Percentiles rank a stretch among this genome's conserved stretches.
phyloP scores from a whole-genome alignment of 1,284 basidiomycete genomes.

The Quambalaria eucalypti region DNA sequence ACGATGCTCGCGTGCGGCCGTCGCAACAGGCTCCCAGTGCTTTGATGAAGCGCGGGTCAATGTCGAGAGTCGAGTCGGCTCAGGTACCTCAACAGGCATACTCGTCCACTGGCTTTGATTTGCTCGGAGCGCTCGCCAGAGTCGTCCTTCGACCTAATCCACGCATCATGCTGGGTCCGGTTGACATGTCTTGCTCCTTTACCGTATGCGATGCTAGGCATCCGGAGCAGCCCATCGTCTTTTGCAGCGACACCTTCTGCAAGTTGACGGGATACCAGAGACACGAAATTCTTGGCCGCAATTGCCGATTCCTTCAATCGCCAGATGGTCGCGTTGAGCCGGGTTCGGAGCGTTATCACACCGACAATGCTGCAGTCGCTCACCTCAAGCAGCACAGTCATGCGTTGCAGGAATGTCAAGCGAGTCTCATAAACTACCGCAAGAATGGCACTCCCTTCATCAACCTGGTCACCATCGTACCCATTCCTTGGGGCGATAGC shows the following conservation, averaged over 20 bases:
- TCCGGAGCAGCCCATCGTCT: conserved; percentile 75
- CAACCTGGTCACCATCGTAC: conserved; percentile 48
- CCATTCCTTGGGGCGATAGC: conserved; percentile 23
- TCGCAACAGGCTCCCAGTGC: background rate
- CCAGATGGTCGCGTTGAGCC: conserved; percentile 61
- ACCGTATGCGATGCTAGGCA: conserved; percentile 72
- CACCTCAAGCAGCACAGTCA: conserved; percentile 36
- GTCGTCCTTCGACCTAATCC: conserved; percentile 68
- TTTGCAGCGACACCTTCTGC: conserved; percentile 71
- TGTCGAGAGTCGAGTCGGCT: conserved; percentile 15
- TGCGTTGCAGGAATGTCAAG: conserved; percentile 57
- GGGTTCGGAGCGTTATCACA: conserved; percentile 62
- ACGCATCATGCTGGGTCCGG: conserved; percentile 70
- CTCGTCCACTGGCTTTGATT: conserved; percentile 79
- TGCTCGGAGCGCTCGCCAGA: conserved; percentile 69
- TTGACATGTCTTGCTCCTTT: conserved; percentile 83
- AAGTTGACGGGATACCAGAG: conserved; percentile 68
- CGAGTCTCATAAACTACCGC: conserved; percentile 74
- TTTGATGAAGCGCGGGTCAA: background rate
- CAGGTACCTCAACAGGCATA: conserved; percentile 52
- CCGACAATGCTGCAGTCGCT: conserved; percentile 61
- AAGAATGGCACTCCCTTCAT: conserved; percentile 73
- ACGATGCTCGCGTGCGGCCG: background rate
- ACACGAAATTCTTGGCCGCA: conserved; percentile 50
- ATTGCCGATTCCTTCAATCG: conserved; percentile 56